Conservation (phyloP, 257 asterid genomes). For the Fraxinus anomala region DNA sequence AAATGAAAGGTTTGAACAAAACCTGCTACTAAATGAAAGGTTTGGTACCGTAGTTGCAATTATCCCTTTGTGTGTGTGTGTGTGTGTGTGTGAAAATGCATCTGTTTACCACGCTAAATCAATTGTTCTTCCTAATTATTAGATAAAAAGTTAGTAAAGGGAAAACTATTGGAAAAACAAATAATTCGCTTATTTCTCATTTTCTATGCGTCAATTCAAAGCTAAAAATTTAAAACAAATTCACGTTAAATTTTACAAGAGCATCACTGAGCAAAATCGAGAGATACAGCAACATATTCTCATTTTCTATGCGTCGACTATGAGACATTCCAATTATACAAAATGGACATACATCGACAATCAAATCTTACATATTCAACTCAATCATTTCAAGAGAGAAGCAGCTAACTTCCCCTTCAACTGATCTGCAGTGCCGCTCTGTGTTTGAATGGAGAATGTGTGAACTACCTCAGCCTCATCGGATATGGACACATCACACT, state of each 20-base stretch:
- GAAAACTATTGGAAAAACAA: too few species aligned
- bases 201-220: too few species aligned
- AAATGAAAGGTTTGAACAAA: too few species aligned
- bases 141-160: too few species aligned
- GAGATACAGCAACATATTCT: not conserved
- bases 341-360: slow-evolving; percentile 19
- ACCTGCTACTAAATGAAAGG: too few species aligned
- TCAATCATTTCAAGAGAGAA: slow-evolving; percentile 53
- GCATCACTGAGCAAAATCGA: not conserved
- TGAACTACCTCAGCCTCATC: slow-evolving; percentile 74
- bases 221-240: not conserved
- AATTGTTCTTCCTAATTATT: too few species aligned
- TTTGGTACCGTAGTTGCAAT: too few species aligned
- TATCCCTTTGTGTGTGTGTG: too few species aligned
- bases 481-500: slow-evolving; percentile 52
- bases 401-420: slow-evolving; percentile 71
- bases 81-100: too few species aligned
- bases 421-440: slow-evolving; percentile 50
- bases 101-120: too few species aligned
- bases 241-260: not conserved
- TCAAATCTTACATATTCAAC: slow-evolving; percentile 18
- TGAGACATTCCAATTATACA: not conserved
- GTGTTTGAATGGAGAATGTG: slow-evolving; percentile 71
- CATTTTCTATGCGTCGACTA: slow-evolving; percentile 2
- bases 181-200: too few species aligned